phyloP scores from a whole-genome alignment of 768 basidiomycete genomes.

The Sporobolomyces roseus region DNA sequence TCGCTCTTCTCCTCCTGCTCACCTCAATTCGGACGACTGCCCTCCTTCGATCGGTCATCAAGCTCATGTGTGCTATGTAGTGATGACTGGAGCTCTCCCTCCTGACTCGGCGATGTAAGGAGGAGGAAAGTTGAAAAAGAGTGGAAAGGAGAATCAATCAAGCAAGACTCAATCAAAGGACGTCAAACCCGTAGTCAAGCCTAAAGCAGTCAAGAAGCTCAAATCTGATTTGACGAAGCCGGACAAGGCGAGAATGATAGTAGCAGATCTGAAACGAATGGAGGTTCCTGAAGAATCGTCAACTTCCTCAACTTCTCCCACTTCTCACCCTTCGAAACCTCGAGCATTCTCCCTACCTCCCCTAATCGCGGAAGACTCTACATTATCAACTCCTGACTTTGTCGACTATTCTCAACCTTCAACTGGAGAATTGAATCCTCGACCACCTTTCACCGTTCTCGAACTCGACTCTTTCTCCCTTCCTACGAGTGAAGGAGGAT shows the following conservation, averaged over 20 bases:
- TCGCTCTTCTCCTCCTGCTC: neutral
- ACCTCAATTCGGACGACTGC: neutral
- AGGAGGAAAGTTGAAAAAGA: neutral
- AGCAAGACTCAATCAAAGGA: too few relatives aligned
- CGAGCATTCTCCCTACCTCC: neutral
- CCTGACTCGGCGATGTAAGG: neutral
- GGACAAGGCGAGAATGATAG: constrained; percentile 23
- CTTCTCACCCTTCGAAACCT: neutral
- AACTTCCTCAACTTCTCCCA: too few relatives aligned
- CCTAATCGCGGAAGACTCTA: too few relatives aligned
- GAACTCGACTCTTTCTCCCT: neutral
- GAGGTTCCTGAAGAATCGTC: too few relatives aligned
- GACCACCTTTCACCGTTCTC: neutral
- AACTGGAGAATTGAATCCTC: too few relatives aligned
- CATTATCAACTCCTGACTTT: too few relatives aligned
- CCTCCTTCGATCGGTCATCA: constrained; percentile 8
- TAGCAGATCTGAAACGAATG: constrained; percentile 26
- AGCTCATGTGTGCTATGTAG: constrained; percentile 12
- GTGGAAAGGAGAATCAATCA: neutral
- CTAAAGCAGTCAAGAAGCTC: constrained; percentile 30
- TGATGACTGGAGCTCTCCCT: constrained; percentile 17
- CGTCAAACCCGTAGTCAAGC: constrained; percentile 7
- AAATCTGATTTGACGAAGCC: constrained; percentile 22
- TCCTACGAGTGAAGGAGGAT: neutral
- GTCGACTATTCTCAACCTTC: neutral